Evolutionary conservation across 1,139 yeast genomes (phyloP).

Genomic region (Petasospora rhodanensis): DNA sequence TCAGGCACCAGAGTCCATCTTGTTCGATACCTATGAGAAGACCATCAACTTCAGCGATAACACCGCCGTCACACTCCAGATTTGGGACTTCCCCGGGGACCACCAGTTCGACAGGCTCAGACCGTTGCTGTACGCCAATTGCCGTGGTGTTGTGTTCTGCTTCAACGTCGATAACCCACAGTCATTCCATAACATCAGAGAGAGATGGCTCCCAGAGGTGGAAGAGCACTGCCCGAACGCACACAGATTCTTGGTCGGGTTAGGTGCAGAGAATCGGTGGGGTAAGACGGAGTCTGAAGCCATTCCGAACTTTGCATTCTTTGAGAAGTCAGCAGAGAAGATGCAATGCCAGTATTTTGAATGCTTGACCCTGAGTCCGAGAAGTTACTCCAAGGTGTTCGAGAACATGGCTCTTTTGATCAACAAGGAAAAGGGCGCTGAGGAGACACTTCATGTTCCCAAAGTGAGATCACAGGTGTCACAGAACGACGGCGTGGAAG

Average conservation of each 20-base stretch:
- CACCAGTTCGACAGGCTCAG: constrained; percentile 57
- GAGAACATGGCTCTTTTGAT: constrained; percentile 16
- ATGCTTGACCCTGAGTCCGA: constrained; percentile 18
- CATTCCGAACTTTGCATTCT: constrained; percentile 14
- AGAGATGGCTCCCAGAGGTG: constrained; percentile 31
- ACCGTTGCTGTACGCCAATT: constrained; percentile 63
- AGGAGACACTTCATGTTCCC: not conserved
- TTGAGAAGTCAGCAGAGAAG: constrained; percentile 13
- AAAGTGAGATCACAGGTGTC: no score
- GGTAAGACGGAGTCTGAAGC: constrained; percentile 4
- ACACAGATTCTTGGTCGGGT: constrained; percentile 20
- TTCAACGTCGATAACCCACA: constrained; percentile 64
- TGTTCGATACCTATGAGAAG: constrained; percentile 23
- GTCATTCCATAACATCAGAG: constrained; percentile 33
- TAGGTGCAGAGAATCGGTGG: constrained; percentile 20
- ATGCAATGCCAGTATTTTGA: constrained; percentile 21
- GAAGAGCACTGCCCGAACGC: constrained; percentile 22
- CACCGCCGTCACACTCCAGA: constrained; percentile 20
- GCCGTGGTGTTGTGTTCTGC: constrained; percentile 65
- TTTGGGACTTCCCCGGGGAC: constrained; percentile 58
- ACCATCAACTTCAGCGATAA: constrained; percentile 27
- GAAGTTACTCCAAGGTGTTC: constrained; percentile 18
- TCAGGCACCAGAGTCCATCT: constrained; percentile 3
- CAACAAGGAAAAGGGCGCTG: constrained; percentile 5
- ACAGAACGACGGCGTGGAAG: no score